Evolutionary conservation across 176 grass and related monocot genomes (phyloP), one percentile per base, ranked within the genome.

Genomic region (Pharus latifolius): DNA sequence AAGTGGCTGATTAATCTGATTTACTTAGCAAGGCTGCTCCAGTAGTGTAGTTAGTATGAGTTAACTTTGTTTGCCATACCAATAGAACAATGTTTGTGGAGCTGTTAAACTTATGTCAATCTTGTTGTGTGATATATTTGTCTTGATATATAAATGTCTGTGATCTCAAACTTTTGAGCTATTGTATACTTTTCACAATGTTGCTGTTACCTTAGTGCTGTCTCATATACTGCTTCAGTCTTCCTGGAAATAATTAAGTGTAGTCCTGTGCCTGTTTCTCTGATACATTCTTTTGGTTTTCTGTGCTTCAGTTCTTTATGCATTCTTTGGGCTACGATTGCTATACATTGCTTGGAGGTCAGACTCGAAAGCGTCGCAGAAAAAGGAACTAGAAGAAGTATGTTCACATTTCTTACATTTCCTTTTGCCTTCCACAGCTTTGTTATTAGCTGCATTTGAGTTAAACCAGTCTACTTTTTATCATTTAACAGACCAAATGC

Each of bases 331-430:
- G 34, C 46, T 94, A 14, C 87, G 95, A 23, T 77, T 99, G 71
- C 63, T 94, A 30, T 94, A 91, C 78, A 99, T 99, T 80, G 95
- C 95, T 50, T 99, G 90, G 90, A 88, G 73, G 56, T 99, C 90
- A 78, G 87, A 94, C 78, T 78, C 87, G 13, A 99, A 90, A 54
- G 83, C 76, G 65, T 93, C 89, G 68, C 95, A 94, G 63, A 96
- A 96, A 26, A 96, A 91, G 70, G 90, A 99, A 91, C 94, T 99
- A 38, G 95, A 99, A 85, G 94, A 98, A 57, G 95, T 85, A 88
- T 80, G 72, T 49, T 0, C 31, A 38, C 26, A 38, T 71, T 80
- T 48, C 37, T 69, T 68, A 17, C 20, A 16, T 61, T 19, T 16
- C 4, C 30, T 22, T 3, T 29, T 61, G 12, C 22, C 8, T 3